Conservation (phyloP, 176 grass and related monocot genomes). For the Puccinellia tenuiflora region DNA sequence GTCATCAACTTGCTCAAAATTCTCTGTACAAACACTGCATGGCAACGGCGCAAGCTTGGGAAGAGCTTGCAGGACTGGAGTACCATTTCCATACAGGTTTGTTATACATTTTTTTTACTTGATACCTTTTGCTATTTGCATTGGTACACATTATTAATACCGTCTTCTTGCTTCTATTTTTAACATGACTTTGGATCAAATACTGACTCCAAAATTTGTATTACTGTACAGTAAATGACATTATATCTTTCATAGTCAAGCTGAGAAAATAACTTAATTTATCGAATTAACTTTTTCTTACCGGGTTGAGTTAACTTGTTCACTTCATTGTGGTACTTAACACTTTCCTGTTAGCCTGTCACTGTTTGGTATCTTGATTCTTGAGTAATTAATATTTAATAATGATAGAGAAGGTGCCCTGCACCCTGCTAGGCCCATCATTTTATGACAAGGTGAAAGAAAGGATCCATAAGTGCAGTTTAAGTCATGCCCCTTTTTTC, state of each 20-base stretch:
- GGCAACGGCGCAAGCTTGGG: constrained; percentile 97
- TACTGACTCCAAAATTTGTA: not conserved
- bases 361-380: not conserved
- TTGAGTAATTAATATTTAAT: not conserved
- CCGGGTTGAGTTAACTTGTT: not conserved
- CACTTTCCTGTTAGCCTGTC: not conserved
- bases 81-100: constrained; percentile 91
- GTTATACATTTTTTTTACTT: constrained; percentile 22
- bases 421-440: not conserved
- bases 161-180: not conserved
- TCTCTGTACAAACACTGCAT: constrained; percentile 90
- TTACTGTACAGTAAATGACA: not conserved
- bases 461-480: not conserved
- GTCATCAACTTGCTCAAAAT: constrained; percentile 86
- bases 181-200: not conserved
- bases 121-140: not conserved
- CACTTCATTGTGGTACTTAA: not conserved
- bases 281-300: not conserved
- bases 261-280: not conserved
- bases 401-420: not conserved
- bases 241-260: not conserved
- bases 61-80: constrained; percentile 98
- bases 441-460: not conserved
- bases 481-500: not conserved
- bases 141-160: not conserved